phyloP scores from a whole-genome alignment of 2,329 filamentous ascomycete genomes.

The Pyrenophora tritici-repentis region DNA sequence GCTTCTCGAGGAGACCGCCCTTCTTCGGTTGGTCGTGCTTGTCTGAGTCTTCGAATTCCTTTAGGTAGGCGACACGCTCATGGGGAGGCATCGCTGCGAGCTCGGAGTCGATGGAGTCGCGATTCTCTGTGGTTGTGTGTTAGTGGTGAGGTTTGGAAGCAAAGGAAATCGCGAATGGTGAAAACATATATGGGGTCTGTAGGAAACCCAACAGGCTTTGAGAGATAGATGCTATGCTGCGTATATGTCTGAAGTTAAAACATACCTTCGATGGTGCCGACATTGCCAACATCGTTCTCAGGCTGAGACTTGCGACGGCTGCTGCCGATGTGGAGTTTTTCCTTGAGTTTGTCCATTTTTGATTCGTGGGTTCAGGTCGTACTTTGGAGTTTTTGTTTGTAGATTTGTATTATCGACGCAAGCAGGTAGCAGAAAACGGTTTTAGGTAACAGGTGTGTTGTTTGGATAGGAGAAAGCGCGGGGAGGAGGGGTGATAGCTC shows the following conservation, averaged over 20 bases:
- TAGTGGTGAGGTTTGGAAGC: neutral
- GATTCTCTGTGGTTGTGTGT: conserved; percentile 27
- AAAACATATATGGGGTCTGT: neutral
- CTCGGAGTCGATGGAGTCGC: conserved; percentile 41
- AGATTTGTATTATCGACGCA: neutral
- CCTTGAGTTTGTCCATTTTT: conserved; percentile 45
- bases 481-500: conserved; percentile 19
- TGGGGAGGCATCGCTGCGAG: conserved; percentile 39
- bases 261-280: conserved; percentile 29
- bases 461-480: conserved; percentile 10
- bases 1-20: conserved; percentile 39
- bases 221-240: neutral
- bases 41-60: conserved; percentile 45
- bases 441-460: conserved; percentile 8
- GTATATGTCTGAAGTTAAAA: neutral
- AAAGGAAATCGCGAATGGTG: neutral
- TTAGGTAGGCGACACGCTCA: conserved; percentile 43
- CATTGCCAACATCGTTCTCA: conserved; percentile 27
- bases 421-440: neutral
- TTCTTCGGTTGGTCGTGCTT: conserved; percentile 38
- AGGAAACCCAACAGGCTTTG: neutral
- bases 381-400: neutral
- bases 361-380: neutral
- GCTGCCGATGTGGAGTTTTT: conserved; percentile 43
- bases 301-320: conserved; percentile 39